Evolutionary conservation across 2,329 filamentous ascomycete species (phyloP).

Genomic region (Pseudogymnoascus pannorum): DNA sequence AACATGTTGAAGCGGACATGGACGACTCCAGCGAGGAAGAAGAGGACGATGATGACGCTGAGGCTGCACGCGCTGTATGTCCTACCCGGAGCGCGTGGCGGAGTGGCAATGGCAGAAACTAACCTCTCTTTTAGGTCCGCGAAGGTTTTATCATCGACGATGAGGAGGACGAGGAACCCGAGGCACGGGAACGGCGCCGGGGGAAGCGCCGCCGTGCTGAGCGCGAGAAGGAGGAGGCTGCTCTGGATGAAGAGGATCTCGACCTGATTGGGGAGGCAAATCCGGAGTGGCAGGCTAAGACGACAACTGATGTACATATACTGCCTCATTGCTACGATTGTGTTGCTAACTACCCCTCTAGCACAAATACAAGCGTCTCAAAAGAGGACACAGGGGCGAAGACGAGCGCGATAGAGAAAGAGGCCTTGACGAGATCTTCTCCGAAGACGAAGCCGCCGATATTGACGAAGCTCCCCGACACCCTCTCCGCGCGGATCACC

Average conservation of each 20-base stretch:
- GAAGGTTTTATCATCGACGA: constrained; percentile 96
- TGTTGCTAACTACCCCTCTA: constrained; percentile 33
- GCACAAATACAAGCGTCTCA: constrained; percentile 93
- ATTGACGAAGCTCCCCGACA: constrained; percentile 35
- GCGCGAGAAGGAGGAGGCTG: constrained; percentile 74
- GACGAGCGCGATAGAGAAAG: constrained; percentile 59
- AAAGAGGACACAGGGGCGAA: constrained; percentile 78
- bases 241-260: constrained; percentile 88
- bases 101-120: constrained; percentile 14
- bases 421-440: constrained; percentile 87
- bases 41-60: constrained; percentile 85
- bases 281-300: constrained; percentile 60
- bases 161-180: constrained; percentile 66
- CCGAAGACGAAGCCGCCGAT: constrained; percentile 78
- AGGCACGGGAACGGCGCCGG: constrained; percentile 44
- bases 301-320: constrained; percentile 61
- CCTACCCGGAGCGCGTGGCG: constrained; percentile 11
- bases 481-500: constrained; percentile 36
- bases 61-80: constrained; percentile 67
- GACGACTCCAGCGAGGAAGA: constrained; percentile 91
- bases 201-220: constrained; percentile 72
- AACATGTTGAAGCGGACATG: constrained; percentile 37
- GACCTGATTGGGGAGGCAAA: constrained; percentile 85
- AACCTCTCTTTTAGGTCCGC: constrained; percentile 53
- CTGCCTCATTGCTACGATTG: not conserved